These are phyloP conservation scores for Penicillium sp. DNA, from an alignment of 2,329 filamentous ascomycete species.

Conservation along the genomic window DNA sequence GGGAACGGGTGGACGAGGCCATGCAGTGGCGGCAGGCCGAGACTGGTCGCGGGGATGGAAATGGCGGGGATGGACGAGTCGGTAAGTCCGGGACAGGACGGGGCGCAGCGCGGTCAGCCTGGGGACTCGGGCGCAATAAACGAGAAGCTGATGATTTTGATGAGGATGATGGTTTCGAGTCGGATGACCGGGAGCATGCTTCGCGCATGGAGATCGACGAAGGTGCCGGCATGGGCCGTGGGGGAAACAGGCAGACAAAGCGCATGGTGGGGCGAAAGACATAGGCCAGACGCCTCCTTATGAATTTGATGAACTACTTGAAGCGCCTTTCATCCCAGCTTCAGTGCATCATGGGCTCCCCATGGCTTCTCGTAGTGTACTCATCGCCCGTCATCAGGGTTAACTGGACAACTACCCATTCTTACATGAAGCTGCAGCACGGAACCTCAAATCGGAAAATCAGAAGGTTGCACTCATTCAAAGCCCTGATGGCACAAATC, in stretches of 20 bases:
- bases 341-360: not conserved
- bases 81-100: constrained; percentile 5
- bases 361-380: not conserved
- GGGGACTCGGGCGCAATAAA: constrained; percentile 31
- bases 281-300: constrained; percentile 12
- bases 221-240: constrained; percentile 22
- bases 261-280: constrained; percentile 33
- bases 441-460: not conserved
- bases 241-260: constrained; percentile 29
- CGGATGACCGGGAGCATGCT: constrained; percentile 23
- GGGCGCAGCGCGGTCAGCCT: constrained; percentile 9
- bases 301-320: not conserved
- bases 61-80: constrained; percentile 5
- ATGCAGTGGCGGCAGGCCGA: constrained; percentile 36
- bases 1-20: constrained; percentile 46
- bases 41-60: not conserved
- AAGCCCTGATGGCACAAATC: constrained; percentile 18
- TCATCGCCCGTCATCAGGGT: not conserved
- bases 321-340: not conserved
- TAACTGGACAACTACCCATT: not conserved
- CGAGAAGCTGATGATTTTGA: constrained; percentile 38
- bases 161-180: constrained; percentile 34
- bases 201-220: constrained; percentile 40
- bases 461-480: constrained; percentile 16
- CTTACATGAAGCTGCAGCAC: not conserved